Evolutionary conservation across 164 flowering plant species (phyloP).

Genomic region (Cinnamomum chago): DNA sequence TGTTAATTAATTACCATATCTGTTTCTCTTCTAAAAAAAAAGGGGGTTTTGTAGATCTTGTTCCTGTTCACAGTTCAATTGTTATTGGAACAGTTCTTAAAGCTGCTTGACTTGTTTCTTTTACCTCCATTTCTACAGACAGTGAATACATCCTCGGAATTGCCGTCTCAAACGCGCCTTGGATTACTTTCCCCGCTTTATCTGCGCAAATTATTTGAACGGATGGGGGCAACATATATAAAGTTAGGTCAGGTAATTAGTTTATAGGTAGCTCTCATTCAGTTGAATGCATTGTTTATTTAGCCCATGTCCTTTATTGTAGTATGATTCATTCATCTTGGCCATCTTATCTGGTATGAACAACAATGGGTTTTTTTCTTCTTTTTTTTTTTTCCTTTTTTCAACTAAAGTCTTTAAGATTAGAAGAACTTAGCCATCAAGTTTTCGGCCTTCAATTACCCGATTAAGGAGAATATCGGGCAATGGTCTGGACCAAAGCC

Average conservation of each 20-base stretch:
- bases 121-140: constrained; percentile 34
- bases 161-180: constrained; percentile 63
- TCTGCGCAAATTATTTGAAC: constrained; percentile 81
- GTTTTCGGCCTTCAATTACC: background rate
- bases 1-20: too few species aligned
- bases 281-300: background rate
- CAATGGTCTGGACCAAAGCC: background rate
- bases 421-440: background rate
- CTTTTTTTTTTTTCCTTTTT: too few species aligned
- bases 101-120: background rate
- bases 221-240: constrained; percentile 93
- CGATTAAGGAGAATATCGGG: too few species aligned
- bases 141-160: constrained; percentile 49
- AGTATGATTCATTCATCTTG: background rate
- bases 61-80: too few species aligned
- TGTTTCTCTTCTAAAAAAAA: too few species aligned
- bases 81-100: too few species aligned
- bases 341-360: background rate
- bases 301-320: background rate
- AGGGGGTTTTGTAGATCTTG: too few species aligned
- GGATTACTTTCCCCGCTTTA: constrained; percentile 84
- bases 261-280: background rate
- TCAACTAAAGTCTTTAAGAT: too few species aligned
- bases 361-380: too few species aligned
- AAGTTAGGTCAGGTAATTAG: constrained; percentile 82